Evolutionary conservation across 345 rosid genomes (phyloP), one percentile per base, ranked within the genome.

Genomic region (Pugionium dolabratum): DNA sequence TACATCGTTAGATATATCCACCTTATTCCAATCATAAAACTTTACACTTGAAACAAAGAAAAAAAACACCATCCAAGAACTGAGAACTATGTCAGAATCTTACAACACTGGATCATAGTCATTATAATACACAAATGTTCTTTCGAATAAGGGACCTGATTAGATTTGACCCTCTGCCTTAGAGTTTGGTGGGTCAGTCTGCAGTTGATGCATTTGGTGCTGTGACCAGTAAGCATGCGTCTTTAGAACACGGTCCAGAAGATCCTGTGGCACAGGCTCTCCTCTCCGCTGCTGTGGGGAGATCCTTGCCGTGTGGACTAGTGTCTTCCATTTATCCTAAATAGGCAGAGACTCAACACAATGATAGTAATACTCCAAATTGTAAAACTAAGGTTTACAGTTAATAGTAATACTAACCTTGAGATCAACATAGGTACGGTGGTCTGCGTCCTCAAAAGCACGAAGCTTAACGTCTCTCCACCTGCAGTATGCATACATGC

Each of bases 261-360:
- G 96, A 62, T 88, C 97, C 77, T 93, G 96, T 0, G 98, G 96
- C 10, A 93, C 96, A 3, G 96, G 92, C 83, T 88, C 96, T 73
- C 97, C 99, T 78, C 99, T 82, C 81, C 97, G 83, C 79, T 94
- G 99, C 56, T 88, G 92, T 2, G 96, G 97, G 27, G 96, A 80
- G 77, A 94, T 94, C 76, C 85, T 88, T 37, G 97, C 96, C 2
- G 97, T 94, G 80, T 90, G 99, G 59, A 94, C 95, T 31, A 94
- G 86, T 3, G 97, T 90, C 77, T 94, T 94, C 99, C 97, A 93
- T 70, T 94, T 94, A 77, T 94, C 97, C 97, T 94, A 2, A 7
- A 9, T 61, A 85, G 59, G 66, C 40, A 75, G 61, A 75, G 51
- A 40, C 29, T 36, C 34, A 53, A 29, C 32, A 62, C 25, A 36